Evolutionary conservation across 2,329 filamentous ascomycete genomes (phyloP), one percentile per base, ranked within the genome.

Genomic region (Beauveria rudraprayagi): DNA sequence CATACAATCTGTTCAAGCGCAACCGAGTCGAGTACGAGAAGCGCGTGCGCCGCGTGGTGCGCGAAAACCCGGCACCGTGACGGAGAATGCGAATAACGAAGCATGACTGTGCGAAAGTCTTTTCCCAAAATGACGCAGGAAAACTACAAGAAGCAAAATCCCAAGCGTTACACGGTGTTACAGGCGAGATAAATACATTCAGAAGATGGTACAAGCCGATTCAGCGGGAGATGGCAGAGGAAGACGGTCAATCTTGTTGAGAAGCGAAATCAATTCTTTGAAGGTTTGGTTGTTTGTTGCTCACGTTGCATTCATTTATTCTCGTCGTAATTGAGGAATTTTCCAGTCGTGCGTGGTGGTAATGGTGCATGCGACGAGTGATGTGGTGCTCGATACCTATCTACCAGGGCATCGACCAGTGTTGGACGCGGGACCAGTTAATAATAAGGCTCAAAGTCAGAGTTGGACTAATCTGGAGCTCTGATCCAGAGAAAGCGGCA

Each of bases 1-100:
- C 94, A 0, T 99, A 97, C 78, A 96, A 96, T 69, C 80, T 99
- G 11, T 97, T 91, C 75, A 97, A 96, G 81, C 92, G 92, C 73
- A 93, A 99, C 70, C 83, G 86, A 48, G 76, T 76, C 19, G 92
- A 93, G 61, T 99, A 99, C 70, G 92, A 97, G 77, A 89, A 87
- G 74, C 89, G 92, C 65, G 87, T 99, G 64, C 87, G 85, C 71
- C 86, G 90, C 63, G 87, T 96, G 22, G 94, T 99, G 61, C 88
- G 85, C 68, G 92, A 97, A 66, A 96, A 97, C 73, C 91, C 90
- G 16, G 87, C 90, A 54, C 88, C 88, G 58, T 91, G 69, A 76
- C 34, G 19, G 44, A 16, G 28, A 44, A 52, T n/a, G 34, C n/a
- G 22, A 24, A 44, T 16, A n/a, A 26, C 46, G 11, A 19, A 50